phyloP scores from a whole-genome alignment of 2,329 filamentous ascomycete species.

The Penicillium occitanis region DNA sequence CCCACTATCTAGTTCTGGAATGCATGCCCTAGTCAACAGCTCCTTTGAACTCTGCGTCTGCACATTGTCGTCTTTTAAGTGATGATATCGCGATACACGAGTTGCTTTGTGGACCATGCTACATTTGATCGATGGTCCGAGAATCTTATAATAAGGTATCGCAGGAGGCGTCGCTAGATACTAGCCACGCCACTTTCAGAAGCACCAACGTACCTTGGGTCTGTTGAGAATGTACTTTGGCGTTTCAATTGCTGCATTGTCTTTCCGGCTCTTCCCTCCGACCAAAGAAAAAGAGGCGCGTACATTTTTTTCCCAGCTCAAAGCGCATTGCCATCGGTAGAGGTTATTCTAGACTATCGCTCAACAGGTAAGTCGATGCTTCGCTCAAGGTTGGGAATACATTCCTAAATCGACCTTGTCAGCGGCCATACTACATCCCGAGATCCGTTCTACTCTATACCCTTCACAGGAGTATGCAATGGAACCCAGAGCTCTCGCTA shows the following conservation, averaged over 20 bases:
- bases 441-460: neutral
- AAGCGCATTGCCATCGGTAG: neutral
- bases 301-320: neutral
- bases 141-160: neutral
- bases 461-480: neutral
- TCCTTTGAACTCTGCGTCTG: neutral
- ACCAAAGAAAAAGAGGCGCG: neutral
- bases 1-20: neutral
- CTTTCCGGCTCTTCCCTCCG: neutral
- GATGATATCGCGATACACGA: neutral
- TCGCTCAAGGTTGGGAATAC: neutral
- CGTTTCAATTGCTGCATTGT: neutral
- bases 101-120: neutral
- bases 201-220: neutral
- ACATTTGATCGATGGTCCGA: neutral
- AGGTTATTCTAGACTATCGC: neutral
- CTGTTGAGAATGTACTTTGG: neutral
- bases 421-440: neutral
- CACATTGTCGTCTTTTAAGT: neutral
- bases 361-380: neutral
- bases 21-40: neutral
- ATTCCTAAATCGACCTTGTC: neutral
- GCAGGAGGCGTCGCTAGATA: neutral
- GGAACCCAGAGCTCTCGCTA: neutral
- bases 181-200: neutral